These are phyloP conservation scores for Saccharomycopsis fermentans DNA, from an alignment of 805 yeast genomes.

Conservation along the genomic window DNA sequence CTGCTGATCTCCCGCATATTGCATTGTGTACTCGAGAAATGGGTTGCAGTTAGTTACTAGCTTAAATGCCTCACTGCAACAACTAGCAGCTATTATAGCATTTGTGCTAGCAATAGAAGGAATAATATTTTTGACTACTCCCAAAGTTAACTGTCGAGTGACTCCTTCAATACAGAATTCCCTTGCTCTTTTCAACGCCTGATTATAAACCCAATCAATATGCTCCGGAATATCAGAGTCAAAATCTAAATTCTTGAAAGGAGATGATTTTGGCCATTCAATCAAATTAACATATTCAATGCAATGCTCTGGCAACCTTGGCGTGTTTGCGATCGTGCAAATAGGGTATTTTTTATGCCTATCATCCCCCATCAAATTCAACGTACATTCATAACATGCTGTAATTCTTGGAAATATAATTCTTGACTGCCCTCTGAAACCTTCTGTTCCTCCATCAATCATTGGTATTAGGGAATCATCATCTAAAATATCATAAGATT, in stretches of 20 bases:
- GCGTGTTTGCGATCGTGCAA: slow-evolving; percentile 90
- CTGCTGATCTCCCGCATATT: slow-evolving; percentile 76
- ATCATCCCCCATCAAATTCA: slow-evolving; percentile 48
- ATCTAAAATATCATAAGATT: slow-evolving; percentile 45
- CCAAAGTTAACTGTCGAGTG: slow-evolving; percentile 60
- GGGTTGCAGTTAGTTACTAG: slow-evolving; percentile 64
- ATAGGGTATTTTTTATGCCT: slow-evolving; percentile 65
- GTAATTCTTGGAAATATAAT: slow-evolving; percentile 77
- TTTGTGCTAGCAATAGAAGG: slow-evolving; percentile 95
- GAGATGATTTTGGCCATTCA: slow-evolving; percentile 53
- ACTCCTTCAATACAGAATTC: slow-evolving; percentile 67
- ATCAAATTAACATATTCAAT: slow-evolving; percentile 80
- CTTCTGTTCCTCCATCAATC: slow-evolving; percentile 95
- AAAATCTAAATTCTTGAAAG: slow-evolving; percentile 31
- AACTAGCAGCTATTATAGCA: slow-evolving; percentile 81
- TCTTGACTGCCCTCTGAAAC: slow-evolving; percentile 84
- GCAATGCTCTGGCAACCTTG: slow-evolving; percentile 91
- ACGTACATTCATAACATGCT: slow-evolving; percentile 89
- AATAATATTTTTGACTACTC: slow-evolving; percentile 83
- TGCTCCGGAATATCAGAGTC: slow-evolving; percentile 65
- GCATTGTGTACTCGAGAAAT: slow-evolving; percentile 64
- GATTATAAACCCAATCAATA: slow-evolving; percentile 49
- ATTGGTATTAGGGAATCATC: slow-evolving; percentile 44
- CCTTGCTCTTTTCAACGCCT: slow-evolving; percentile 49
- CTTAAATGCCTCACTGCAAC: slow-evolving; percentile 80